Base-by-base conservation (phyloP, 2,329 filamentous ascomycete genomes). In the Microsporum audouinii region DNA sequence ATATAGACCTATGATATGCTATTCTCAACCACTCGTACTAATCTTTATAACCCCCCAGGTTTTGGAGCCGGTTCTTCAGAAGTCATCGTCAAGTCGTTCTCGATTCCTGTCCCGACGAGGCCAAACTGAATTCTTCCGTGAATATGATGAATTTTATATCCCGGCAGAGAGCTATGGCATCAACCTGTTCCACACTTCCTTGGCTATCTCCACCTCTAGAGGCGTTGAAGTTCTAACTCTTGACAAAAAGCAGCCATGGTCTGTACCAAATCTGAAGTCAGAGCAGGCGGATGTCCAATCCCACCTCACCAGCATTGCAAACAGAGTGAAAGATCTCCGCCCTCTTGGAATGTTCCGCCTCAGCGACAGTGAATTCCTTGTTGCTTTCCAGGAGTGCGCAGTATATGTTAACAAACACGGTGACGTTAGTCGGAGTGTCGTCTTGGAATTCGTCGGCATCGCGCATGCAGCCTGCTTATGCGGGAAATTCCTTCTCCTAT, bases 401-500 rank as follows among this genome's bases (percentile, higher is more conserved):
- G 91, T 99, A 6, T 99, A 97, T 70, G 88, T 97, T 71, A 95
- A 99, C 78, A 96, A 97, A 76, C 91, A 97, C 73, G 94, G 94
- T 66, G 94, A 99, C 64, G 90, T 99, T 33, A 92, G 86, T 43
- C 88, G 95, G 53, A 90, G 88, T 33, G 89, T 97, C 62, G 91
- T 97, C 69, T 96, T 99, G 91, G 91, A 97, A 71, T 99, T 97
- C 73, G 94, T 95, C n/a, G 94, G 94, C 66, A 92, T 88, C 69
- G 94, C 94, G 1, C 86, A 87, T 64, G 84, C 85, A 10, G 91
- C 91, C 1, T 94, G 91, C 64, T 86, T 97, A 77, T 95, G 90
- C 68, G 91, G 91, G 0, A 88, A 91, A 62, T 97, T 96, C 72
- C 82, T 99, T 3, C 79, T 99, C 5, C 83, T 99, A 3, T 96